phyloP scores from a whole-genome alignment of 164 flowering plant genomes.

The Buxus sempervirens region DNA sequence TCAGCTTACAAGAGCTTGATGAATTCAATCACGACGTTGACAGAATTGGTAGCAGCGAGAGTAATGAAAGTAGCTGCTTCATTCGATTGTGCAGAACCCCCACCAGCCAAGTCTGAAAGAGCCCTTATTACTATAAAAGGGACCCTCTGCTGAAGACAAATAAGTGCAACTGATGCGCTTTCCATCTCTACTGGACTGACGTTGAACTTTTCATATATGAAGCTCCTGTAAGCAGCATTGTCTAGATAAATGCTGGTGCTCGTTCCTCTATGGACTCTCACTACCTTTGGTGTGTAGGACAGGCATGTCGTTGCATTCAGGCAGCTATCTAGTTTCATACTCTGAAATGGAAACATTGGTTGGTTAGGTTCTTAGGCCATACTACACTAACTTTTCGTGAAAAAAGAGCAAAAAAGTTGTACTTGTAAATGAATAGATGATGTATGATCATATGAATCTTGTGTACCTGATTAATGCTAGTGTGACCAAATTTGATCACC shows the following conservation, averaged over 20 bases:
- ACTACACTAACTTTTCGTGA: too few species aligned
- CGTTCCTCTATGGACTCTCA: slow-evolving; percentile 20
- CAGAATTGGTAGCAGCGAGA: slow-evolving; percentile 18
- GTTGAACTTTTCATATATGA: slow-evolving; percentile 19
- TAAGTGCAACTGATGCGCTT: slow-evolving; percentile 22
- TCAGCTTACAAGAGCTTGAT: slow-evolving; percentile 2
- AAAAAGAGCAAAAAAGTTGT: too few species aligned
- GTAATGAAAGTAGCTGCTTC: slow-evolving; percentile 10
- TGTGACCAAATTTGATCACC: too few species aligned
- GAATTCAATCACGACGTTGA: slow-evolving; percentile 14
- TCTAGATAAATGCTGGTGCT: slow-evolving; percentile 20
- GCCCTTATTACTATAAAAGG: slow-evolving; percentile 26
- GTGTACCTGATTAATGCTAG: too few species aligned
- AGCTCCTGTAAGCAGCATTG: slow-evolving; percentile 23
- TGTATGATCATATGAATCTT: too few species aligned
- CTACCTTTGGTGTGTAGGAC: slow-evolving; percentile 16
- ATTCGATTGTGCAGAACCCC: slow-evolving; percentile 15
- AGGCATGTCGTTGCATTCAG: slow-evolving; percentile 34
- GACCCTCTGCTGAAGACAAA: slow-evolving; percentile 16
- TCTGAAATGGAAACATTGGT: slow-evolving; percentile 18
- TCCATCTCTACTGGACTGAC: slow-evolving; percentile 27
- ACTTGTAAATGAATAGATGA: too few species aligned
- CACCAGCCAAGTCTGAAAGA: slow-evolving; percentile 22
- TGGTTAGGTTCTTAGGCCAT: too few species aligned
- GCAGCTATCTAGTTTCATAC: slow-evolving; percentile 31